Conservation (phyloP, 352 stramenopile genomes). For the Phytophthora pinifolia region DNA sequence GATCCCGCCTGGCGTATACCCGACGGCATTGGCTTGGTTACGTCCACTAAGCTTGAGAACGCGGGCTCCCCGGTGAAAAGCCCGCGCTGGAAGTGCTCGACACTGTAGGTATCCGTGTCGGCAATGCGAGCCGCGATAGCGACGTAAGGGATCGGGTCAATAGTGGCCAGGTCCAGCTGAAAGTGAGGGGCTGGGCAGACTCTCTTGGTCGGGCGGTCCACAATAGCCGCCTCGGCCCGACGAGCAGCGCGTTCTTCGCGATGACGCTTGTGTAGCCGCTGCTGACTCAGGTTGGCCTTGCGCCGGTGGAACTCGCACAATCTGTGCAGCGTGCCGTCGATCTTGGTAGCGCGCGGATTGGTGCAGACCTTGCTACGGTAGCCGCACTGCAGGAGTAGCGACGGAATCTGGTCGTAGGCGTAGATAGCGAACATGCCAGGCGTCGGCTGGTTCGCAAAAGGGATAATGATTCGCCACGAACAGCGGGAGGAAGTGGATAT, state of each 20-base stretch:
- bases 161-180: too few relatives aligned
- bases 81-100: neutral
- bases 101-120: too few relatives aligned
- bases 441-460: too few relatives aligned
- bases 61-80: neutral
- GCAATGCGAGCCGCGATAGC: neutral
- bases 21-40: neutral
- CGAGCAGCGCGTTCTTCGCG: slow-evolving; percentile 13
- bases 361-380: slow-evolving; percentile 58
- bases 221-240: neutral
- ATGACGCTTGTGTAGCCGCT: slow-evolving; percentile 41
- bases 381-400: slow-evolving; percentile 20
- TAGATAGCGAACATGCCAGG: too few relatives aligned
- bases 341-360: slow-evolving; percentile 41
- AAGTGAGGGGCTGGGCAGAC: neutral
- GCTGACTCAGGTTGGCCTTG: slow-evolving; percentile 57
- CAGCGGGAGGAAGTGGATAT: too few relatives aligned
- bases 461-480: too few relatives aligned
- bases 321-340: slow-evolving; percentile 50
- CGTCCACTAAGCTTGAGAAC: neutral
- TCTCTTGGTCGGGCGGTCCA: neutral
- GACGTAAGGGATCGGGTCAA: slow-evolving; percentile 5
- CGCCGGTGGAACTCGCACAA: slow-evolving; percentile 56
- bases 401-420: too few relatives aligned
- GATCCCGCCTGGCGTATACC: neutral